Conservation (phyloP, 768 basidiomycete species). For the Myochromella boudieri region DNA sequence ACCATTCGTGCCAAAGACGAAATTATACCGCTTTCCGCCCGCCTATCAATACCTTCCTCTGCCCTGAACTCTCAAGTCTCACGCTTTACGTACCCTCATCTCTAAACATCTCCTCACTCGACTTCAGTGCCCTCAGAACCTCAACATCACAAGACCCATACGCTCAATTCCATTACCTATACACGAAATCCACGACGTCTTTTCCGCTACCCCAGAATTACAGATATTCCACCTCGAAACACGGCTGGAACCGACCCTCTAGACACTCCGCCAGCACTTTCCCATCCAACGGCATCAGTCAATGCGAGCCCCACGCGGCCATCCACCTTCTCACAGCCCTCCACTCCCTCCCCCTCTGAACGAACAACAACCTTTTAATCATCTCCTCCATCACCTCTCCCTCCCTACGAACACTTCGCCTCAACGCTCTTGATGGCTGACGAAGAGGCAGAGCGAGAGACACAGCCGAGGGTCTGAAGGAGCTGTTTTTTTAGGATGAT, state of each 20-base stretch:
- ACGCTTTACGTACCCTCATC: slow-evolving; percentile 24
- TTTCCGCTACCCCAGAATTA: slow-evolving; percentile 18
- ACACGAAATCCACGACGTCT: slow-evolving; percentile 17
- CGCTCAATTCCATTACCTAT: slow-evolving; percentile 22
- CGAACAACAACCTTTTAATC: slow-evolving; percentile 32
- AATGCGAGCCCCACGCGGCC: not conserved
- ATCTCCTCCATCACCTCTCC: slow-evolving; percentile 31
- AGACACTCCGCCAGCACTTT: not conserved
- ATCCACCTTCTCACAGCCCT: slow-evolving; percentile 20
- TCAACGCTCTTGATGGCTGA: slow-evolving; percentile 38
- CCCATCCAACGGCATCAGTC: too few species aligned
- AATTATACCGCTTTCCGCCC: too few species aligned
- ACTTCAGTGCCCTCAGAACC: slow-evolving; percentile 16
- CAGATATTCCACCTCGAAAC: slow-evolving; percentile 21
- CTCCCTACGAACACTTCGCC: slow-evolving; percentile 24
- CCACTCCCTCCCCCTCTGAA: slow-evolving; percentile 27
- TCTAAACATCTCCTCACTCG: slow-evolving; percentile 17
- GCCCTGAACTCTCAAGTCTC: slow-evolving; percentile 10
- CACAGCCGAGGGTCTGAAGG: slow-evolving; percentile 24
- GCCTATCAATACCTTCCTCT: slow-evolving; percentile 2
- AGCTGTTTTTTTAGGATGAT: slow-evolving; percentile 33
- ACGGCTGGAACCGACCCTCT: slow-evolving; percentile 9
- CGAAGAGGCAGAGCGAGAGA: slow-evolving; percentile 26
- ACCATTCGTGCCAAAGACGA: too few species aligned
- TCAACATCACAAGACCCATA: slow-evolving; percentile 24